Base-by-base conservation (phyloP, 2,329 filamentous ascomycete genomes). In the Fonsecaea erecta region DNA sequence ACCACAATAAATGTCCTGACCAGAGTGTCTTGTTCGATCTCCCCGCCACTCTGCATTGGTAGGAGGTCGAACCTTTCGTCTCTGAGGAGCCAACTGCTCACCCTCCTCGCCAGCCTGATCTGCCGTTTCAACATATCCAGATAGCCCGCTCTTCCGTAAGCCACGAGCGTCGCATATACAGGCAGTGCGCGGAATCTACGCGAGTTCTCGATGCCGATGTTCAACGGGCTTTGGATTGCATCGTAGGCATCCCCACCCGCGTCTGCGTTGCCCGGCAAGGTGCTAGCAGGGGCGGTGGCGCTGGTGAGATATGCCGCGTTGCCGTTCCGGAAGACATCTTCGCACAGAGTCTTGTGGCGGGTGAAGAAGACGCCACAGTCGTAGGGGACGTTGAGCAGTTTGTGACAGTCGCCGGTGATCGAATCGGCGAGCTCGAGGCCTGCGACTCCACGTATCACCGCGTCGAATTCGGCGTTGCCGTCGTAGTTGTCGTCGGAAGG, bases 371-470 rank as follows among this genome's bases (percentile, higher is more conserved):
- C 90, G 51, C 93, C 94, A 72, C 90, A 93, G 76, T 97, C 94
- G 73, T 97, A 97, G 0, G 94, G 93, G 52, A 97, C 92, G 71
- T 97, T 97, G 66, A 98, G 84, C n/a, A 97, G 79, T 74, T 97
- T 97, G 77, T 98, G 94, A 0, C 86, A 90, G 73, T 97, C 93
- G 1, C 90, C 88, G 0, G 92, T 89, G 71, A 97, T 93, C 57
- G 91, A 96, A 74, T 97, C 92, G 2, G 91, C 92, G 1, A 96
- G 81, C 67, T 96, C 89, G 12, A 97, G 76, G 0, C 91, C 91
- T 3, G 85, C 82, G 1, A 78, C 83, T 65, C 77, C 82, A 37
- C 75, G 77, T 64, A 78, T 87, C 66, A 86, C 74, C 53, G 65
- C 78, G 12, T 75, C 74, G 73, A 90, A 93, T 62, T 89, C 84